These are phyloP conservation scores for Chrysanthemum seticuspe DNA, from an alignment of 129 eudicot genomes.

Conservation along the genomic window DNA sequence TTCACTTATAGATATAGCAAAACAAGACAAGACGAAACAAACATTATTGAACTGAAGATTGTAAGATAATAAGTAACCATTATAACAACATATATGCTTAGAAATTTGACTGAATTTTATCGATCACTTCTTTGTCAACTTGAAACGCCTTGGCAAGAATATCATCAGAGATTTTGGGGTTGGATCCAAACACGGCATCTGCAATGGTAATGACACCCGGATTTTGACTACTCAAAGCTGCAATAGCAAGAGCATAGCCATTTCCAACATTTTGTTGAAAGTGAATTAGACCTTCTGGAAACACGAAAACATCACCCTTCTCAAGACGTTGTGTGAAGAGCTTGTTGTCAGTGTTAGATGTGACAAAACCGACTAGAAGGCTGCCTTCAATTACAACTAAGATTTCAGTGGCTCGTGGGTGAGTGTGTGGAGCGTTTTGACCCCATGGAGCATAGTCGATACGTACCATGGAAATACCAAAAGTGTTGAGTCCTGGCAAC, in stretches of 20 bases:
- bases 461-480: no score
- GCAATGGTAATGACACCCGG: no score
- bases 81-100: no score
- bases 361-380: constrained; percentile 33
- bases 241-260: neutral
- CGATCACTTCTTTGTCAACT: no score
- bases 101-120: neutral
- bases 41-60: no score
- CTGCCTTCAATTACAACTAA: constrained; percentile 29
- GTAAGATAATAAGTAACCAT: no score
- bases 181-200: no score
- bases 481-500: no score
- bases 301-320: neutral
- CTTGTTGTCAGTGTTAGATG: constrained; percentile 34
- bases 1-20: no score
- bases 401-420: constrained; percentile 34
- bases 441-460: neutral
- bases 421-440: constrained; percentile 30
- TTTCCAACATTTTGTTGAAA: neutral
- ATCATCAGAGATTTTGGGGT: neutral
- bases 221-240: no score
- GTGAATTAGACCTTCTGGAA: neutral
- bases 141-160: neutral
- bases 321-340: no score
- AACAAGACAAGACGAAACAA: no score